Evolutionary conservation across 2,329 filamentous ascomycete species (phyloP).

Genomic region (Talaromyces atroroseus): DNA sequence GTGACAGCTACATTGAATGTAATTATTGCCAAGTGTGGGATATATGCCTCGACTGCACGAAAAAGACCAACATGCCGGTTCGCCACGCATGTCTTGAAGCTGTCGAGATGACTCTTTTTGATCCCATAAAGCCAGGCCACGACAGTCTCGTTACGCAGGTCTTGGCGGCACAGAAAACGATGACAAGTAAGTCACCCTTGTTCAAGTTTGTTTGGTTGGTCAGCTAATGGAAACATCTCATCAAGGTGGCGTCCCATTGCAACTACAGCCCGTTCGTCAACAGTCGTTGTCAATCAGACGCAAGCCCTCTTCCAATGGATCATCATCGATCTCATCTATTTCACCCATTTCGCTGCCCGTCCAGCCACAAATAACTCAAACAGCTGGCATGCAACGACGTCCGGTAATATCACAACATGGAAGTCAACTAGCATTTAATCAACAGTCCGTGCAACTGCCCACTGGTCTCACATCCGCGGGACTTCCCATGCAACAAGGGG

Average conservation of each 20-base stretch:
- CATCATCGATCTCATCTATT: slow-evolving; percentile 8
- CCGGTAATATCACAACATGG: neutral
- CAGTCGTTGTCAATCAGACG: slow-evolving; percentile 5
- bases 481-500: neutral
- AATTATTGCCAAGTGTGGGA: slow-evolving; percentile 6
- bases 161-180: slow-evolving; percentile 8
- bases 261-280: slow-evolving; percentile 1
- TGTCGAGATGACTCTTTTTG: slow-evolving; percentile 12
- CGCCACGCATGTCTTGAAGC: slow-evolving; percentile 9
- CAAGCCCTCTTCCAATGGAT: slow-evolving; percentile 3
- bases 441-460: neutral
- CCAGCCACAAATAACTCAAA: neutral
- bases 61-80: slow-evolving; percentile 11
- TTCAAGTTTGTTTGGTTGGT: neutral
- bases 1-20: slow-evolving; percentile 8
- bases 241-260: neutral
- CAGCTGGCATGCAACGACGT: neutral
- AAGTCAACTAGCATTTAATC: neutral
- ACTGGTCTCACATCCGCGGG: neutral
- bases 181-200: neutral
- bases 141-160: slow-evolving; percentile 1
- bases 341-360: neutral
- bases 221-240: neutral
- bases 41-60: slow-evolving; percentile 10
- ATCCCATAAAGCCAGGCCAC: slow-evolving; percentile 7